phyloP scores from a whole-genome alignment of 129 eudicot genomes.

The Flaveria ramosissima region DNA sequence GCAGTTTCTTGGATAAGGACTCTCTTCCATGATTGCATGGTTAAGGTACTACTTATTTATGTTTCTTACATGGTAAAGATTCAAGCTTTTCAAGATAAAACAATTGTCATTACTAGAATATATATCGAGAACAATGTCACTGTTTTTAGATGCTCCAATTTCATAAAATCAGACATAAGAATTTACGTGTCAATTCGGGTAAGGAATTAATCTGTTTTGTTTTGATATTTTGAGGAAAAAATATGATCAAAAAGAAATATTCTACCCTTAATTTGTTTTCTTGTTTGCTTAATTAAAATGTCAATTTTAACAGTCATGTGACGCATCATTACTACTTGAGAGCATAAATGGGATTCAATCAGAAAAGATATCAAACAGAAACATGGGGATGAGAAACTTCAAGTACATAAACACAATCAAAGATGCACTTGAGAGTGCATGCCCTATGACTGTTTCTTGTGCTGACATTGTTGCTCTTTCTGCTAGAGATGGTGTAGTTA shows the following conservation, averaged over 20 bases:
- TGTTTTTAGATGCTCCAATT: too few relatives aligned
- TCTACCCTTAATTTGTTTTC: background rate
- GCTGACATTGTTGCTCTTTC: slow-evolving; percentile 88
- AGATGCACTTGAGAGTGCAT: slow-evolving; percentile 61
- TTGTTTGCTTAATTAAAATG: background rate
- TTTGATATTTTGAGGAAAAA: too few relatives aligned
- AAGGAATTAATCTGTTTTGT: too few relatives aligned
- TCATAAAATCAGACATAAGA: too few relatives aligned
- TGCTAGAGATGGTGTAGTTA: slow-evolving; percentile 69
- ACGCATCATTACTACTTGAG: slow-evolving; percentile 78
- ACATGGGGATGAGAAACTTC: slow-evolving; percentile 87
- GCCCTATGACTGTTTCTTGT: slow-evolving; percentile 85
- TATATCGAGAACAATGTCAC: too few relatives aligned
- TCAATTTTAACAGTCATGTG: slow-evolving; percentile 57
- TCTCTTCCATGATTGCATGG: slow-evolving; percentile 86
- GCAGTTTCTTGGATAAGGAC: slow-evolving; percentile 93
- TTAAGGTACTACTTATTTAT: slow-evolving; percentile 47
- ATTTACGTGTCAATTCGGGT: too few relatives aligned
- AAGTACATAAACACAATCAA: slow-evolving; percentile 80
- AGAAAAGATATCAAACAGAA: slow-evolving; percentile 55
- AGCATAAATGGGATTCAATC: slow-evolving; percentile 50
- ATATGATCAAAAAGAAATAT: too few relatives aligned
- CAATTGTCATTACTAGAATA: background rate
- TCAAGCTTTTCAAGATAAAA: background rate
- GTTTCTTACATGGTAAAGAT: background rate